These are phyloP conservation scores for Saccharomycopsis olivae DNA, from an alignment of 805 yeast genomes.

Conservation along the genomic window DNA sequence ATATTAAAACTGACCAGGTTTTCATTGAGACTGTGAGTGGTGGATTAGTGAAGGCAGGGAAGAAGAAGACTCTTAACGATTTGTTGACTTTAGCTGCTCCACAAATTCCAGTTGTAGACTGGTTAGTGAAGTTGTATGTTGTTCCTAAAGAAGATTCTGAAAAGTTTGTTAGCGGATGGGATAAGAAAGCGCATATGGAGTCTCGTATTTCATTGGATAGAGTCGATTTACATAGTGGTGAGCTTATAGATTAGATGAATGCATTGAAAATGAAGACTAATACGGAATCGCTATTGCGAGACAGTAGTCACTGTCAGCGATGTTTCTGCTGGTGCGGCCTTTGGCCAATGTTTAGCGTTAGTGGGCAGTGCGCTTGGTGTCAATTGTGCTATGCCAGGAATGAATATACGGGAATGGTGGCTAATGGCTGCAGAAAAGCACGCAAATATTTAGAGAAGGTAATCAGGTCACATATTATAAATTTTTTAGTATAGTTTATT, in stretches of 20 bases:
- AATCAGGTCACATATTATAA: too few relatives aligned
- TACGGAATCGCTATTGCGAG: not conserved
- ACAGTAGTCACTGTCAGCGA: not conserved
- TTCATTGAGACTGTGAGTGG: slow-evolving; percentile 78
- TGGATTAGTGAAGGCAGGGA: slow-evolving; percentile 79
- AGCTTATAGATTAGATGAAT: not conserved
- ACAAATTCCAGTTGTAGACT: slow-evolving; percentile 67
- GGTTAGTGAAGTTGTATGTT: slow-evolving; percentile 57
- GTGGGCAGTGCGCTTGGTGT: not conserved
- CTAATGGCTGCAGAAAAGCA: too few relatives aligned
- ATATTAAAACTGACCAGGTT: slow-evolving; percentile 30
- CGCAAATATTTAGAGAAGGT: too few relatives aligned
- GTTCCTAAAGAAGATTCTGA: slow-evolving; percentile 48
- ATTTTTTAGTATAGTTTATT: too few relatives aligned
- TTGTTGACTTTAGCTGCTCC: slow-evolving; percentile 55
- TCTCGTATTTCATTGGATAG: not conserved
- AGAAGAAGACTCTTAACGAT: slow-evolving; percentile 53
- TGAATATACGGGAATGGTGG: too few relatives aligned
- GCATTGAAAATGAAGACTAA: not conserved
- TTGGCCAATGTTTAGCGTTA: not conserved
- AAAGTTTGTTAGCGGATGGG: slow-evolving; percentile 7
- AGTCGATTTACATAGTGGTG: not conserved
- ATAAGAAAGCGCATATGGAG: slow-evolving; percentile 3
- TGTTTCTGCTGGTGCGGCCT: not conserved
- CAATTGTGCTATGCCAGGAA: not conserved